Evolutionary conservation across 768 basidiomycete genomes (phyloP), one percentile per base, ranked within the genome.

Genomic region (Coprinellus micaceus): DNA sequence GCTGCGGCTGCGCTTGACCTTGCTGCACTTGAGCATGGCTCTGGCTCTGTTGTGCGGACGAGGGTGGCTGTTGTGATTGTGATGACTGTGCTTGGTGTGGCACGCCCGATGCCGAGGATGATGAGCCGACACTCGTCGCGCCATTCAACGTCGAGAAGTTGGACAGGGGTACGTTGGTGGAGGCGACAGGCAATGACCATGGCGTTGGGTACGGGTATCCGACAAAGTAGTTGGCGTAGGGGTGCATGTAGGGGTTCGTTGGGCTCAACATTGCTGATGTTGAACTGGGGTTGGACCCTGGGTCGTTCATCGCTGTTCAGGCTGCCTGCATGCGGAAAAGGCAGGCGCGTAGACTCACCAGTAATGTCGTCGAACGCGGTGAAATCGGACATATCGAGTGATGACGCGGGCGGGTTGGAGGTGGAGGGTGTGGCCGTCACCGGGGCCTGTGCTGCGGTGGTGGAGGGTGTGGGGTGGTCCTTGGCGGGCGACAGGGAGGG

Each of bases 111-210:
- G 64, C 67, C 1, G 71, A 59, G 17, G 68, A 53, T 4, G 74
- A 57, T 7, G 73, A 50, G 11, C 77, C 68, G 15, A 78, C 70
- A 1, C 74, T 81, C 11, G 86, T 88, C n/a, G 88, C 86, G 15
- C 86, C 88, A 66, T 90, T 89, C 47, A 90, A 70, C 45, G 83
- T 82, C n/a, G 89, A 91, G 58, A 89, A 91, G 57, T 72, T 83
- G 13, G 89, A 89, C 26, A 91, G 67, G 0, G 89, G 89, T 1
- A 89, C 71, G 41, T 70, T 54, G 13, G 47, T 28, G 7, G 67
- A 47, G 25, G 59, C 66, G 7, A 74, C 64, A 19, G 68, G 63
- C 1, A 77, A 2, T 77, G 62, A n/a, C 81, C 78, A 57, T 86
- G 88, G 1, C 79, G 65, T 63, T 82, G 76, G 5, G 79, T 75